These are phyloP conservation scores for Mangifera indica DNA, from an alignment of 345 rosid genomes.

Conservation along the genomic window DNA sequence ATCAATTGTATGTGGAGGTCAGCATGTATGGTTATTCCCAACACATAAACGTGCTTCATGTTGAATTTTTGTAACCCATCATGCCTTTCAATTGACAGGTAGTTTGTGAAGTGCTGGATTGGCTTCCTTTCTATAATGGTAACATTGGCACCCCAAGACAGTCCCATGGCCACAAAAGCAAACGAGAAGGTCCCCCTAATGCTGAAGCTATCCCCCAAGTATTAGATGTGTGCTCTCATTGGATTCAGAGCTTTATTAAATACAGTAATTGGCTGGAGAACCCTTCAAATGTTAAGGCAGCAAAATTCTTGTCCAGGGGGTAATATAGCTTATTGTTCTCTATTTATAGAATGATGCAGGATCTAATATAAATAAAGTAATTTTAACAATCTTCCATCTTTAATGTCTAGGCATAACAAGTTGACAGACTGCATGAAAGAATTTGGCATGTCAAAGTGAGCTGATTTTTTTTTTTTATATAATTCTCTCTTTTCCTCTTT, in stretches of 20 bases:
- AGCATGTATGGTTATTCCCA: constrained; percentile 28
- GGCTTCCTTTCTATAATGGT: constrained; percentile 81
- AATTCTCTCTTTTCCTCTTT: neutral
- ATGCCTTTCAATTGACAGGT: constrained; percentile 49
- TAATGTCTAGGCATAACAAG: constrained; percentile 67
- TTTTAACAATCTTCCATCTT: constrained; percentile 11
- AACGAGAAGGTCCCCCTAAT: constrained; percentile 63
- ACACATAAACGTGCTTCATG: constrained; percentile 13
- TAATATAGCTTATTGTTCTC: constrained; percentile 30
- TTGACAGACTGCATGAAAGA: constrained; percentile 70
- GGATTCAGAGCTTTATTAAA: constrained; percentile 93
- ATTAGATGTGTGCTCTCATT: constrained; percentile 81
- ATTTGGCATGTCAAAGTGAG: constrained; percentile 63
- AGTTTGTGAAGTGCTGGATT: constrained; percentile 92
- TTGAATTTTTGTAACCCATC: constrained; percentile 14
- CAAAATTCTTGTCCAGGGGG: constrained; percentile 85
- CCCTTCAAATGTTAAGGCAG: constrained; percentile 86
- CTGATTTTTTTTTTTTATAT: constrained; percentile 9
- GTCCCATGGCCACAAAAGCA: constrained; percentile 56
- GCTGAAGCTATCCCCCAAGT: constrained; percentile 67
- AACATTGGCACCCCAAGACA: constrained; percentile 34
- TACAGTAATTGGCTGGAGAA: constrained; percentile 92
- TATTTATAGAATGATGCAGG: constrained; percentile 1
- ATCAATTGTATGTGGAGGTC: constrained; percentile 97
- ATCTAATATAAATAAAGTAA: constrained; percentile 1